phyloP scores from a whole-genome alignment of 2,329 filamentous ascomycete species.

The Clonostachys byssicola region DNA sequence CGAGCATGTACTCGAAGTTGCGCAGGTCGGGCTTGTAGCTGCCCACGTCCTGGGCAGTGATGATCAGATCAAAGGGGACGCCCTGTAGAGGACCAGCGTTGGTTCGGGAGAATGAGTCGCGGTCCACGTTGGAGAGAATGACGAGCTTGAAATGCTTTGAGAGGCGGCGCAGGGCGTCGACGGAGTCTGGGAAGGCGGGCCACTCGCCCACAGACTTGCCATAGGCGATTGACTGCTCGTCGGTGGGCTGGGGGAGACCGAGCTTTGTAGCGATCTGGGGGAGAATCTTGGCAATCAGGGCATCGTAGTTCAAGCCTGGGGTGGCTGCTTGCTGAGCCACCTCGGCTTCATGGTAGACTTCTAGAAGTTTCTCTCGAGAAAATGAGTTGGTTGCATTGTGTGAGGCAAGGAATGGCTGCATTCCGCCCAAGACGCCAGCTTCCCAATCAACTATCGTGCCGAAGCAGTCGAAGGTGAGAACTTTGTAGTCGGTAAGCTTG shows the following conservation, averaged over 20 bases:
- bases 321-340: constrained; percentile 46
- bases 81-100: constrained; percentile 40
- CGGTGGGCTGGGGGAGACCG: constrained; percentile 22
- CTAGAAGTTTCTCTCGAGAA: constrained; percentile 30
- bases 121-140: constrained; percentile 54
- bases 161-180: constrained; percentile 46
- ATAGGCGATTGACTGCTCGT: constrained; percentile 40
- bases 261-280: constrained; percentile 39
- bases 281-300: constrained; percentile 48
- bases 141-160: constrained; percentile 50
- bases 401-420: constrained; percentile 42
- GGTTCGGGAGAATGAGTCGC: constrained; percentile 38
- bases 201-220: constrained; percentile 48
- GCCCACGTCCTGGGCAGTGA: constrained; percentile 68
- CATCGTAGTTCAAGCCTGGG: constrained; percentile 55
- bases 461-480: constrained; percentile 74
- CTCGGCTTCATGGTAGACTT: constrained; percentile 36
- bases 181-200: constrained; percentile 56
- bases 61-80: constrained; percentile 53
- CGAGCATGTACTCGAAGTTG: constrained; percentile 65
- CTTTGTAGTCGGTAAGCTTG: constrained; percentile 16
- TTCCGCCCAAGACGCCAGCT: constrained; percentile 51
- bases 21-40: constrained; percentile 63
- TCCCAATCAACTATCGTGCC: constrained; percentile 82
- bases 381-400: constrained; percentile 12